phyloP scores from a whole-genome alignment of 1,284 basidiomycete genomes.

The Tilletia horrida region DNA sequence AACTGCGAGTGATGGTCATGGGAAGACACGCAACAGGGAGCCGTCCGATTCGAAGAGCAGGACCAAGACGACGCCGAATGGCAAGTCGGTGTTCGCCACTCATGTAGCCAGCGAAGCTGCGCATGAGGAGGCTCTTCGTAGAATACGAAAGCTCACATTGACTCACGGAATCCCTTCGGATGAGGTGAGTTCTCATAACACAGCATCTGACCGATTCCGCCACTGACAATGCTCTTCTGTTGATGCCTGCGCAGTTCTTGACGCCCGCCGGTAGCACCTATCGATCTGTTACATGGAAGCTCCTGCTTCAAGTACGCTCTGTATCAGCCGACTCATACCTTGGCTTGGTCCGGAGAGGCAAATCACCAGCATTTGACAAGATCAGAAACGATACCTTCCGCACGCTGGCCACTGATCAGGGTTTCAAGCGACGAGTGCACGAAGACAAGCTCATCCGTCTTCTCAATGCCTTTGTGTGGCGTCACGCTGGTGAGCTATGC shows the following conservation, averaged over 20 bases:
- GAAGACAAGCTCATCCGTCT: constrained; percentile 95
- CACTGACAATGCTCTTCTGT: not conserved
- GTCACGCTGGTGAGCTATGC: constrained; percentile 68
- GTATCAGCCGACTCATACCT: constrained; percentile 35
- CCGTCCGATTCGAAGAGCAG: too few relatives aligned
- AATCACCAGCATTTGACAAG: constrained; percentile 52
- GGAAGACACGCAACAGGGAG: too few relatives aligned
- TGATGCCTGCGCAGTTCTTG: not conserved
- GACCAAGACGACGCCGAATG: not conserved
- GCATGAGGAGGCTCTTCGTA: constrained; percentile 9
- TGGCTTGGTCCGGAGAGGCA: constrained; percentile 35
- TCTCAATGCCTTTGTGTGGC: constrained; percentile 95
- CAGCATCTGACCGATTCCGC: not conserved
- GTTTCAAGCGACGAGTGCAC: constrained; percentile 88
- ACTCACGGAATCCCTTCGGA: constrained; percentile 2
- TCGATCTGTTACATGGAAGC: constrained; percentile 37
- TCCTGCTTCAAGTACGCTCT: constrained; percentile 34
- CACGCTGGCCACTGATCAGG: constrained; percentile 87
- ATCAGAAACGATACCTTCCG: constrained; percentile 64
- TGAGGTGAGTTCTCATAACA: not conserved
- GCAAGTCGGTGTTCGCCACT: not conserved
- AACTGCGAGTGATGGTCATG: too few relatives aligned
- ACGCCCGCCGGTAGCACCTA: not conserved
- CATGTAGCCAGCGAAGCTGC: constrained; percentile 4
- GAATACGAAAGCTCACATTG: constrained; percentile 7